Evolutionary conservation across 805 yeast genomes (phyloP), one percentile per base, ranked within the genome.

Genomic region (Candida patagonica): DNA sequence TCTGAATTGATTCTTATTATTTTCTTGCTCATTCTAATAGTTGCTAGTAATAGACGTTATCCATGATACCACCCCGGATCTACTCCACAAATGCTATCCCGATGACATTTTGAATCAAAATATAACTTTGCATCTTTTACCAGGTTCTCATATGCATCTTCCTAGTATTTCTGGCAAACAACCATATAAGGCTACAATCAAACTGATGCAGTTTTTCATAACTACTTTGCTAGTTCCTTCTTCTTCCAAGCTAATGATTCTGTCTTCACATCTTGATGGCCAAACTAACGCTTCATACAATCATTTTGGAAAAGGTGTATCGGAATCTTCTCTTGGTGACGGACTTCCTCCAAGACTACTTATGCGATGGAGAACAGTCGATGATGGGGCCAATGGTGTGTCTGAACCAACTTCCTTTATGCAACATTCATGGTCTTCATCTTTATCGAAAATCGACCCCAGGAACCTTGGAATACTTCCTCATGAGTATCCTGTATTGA

Each of bases 401-500:
- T 12, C 31, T 15, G 31, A 29, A 15, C 31, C 31, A 10, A 12
- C 10, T 12, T 37, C 42, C 15, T 33, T 23, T 20, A 33, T 33
- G 20, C 22, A 22, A 17, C 20, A 40, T 21, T 31, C 36, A 4
- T 40, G 42, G 42, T 31, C 42, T 22, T 40, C 42, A 13, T 37
- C 40, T 3, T 30, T 40, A 16, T 20, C 42, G 12, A 25, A 30
- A 19, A 34, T 40, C 16, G 42, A 40, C 26, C 42, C 42, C 19
- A 24, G 37, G 4, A 37, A 39, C 16, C 19, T 30, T 25, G 42
- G 34, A 16, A 24, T 26, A 17, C 29, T 27, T 31, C 44, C 35
- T 22, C 32, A 25, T 20, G 63, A 58, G 46, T 56, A 51, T 44
- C 62, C 62, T 3, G 55, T 58, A 15, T 44, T 60, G 20, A 56